Percentiles rank a stretch among this genome's conserved stretches.
Conservation (phyloP, 1,139 yeast genomes). For the Kazachstania sp. region DNA sequence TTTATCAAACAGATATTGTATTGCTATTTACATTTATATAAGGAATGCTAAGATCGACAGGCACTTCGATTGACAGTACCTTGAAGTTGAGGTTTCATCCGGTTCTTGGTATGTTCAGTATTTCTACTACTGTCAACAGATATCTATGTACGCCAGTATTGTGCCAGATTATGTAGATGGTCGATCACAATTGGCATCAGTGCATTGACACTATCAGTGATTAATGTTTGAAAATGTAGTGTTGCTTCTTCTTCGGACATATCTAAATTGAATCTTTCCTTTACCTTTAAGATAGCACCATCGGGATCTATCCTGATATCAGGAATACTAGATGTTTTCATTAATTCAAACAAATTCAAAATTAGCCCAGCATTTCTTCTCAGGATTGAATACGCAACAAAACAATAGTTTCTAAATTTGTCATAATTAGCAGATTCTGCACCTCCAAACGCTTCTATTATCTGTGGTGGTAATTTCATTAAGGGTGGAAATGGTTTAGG, state of each 20-base stretch:
- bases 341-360: constrained; percentile 80
- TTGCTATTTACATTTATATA: too few species aligned
- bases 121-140: too few species aligned
- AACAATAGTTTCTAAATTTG: constrained; percentile 85
- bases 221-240: constrained; percentile 83
- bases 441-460: constrained; percentile 98
- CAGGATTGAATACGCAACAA: constrained; percentile 84
- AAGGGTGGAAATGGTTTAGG: constrained; percentile 98
- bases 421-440: constrained; percentile 74
- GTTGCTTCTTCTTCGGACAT: constrained; percentile 95
- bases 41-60: too few species aligned
- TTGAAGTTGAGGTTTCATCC: too few species aligned
- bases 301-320: constrained; percentile 69
- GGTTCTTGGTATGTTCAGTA: too few species aligned
- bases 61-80: too few species aligned
- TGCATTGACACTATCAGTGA: constrained; percentile 90
- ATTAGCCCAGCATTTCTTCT: constrained; percentile 86
- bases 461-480: constrained; percentile 95
- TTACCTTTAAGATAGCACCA: constrained; percentile 77
- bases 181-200: constrained; percentile 91
- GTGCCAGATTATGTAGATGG: constrained; percentile 88
- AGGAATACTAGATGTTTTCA: constrained; percentile 92
- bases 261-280: constrained; percentile 87
- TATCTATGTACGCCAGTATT: constrained; percentile 82
- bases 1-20: too few species aligned